These are phyloP conservation scores for Zanthoxylum bungeanum DNA, from an alignment of 345 rosid species.

Conservation along the genomic window DNA sequence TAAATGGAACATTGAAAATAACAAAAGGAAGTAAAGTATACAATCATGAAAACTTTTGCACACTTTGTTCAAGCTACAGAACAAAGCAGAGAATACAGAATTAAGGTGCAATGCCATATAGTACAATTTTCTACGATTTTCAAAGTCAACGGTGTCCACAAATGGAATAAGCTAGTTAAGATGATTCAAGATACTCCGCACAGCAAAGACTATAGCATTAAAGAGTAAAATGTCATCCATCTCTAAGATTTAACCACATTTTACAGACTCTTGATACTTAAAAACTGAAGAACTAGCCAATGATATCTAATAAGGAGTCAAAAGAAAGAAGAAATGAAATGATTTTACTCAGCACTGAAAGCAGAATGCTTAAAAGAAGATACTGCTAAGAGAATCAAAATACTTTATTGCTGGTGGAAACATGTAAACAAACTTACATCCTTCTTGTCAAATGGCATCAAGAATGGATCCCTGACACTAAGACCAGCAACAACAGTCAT, in stretches of 20 bases:
- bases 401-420: not conserved
- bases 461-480: conserved; percentile 92
- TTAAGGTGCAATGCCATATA: not conserved
- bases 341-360: not conserved
- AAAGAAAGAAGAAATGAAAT: not conserved
- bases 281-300: not conserved
- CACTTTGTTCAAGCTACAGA: not conserved
- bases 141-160: not conserved
- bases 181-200: not conserved
- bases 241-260: not conserved
- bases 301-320: not conserved
- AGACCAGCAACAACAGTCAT: conserved; percentile 98
- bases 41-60: not conserved
- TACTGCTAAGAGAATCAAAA: not conserved
- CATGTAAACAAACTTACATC: conserved; percentile 59
- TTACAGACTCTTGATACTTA: not conserved
- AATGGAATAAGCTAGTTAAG: not conserved
- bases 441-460: conserved; percentile 95
- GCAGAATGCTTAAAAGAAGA: conserved; percentile 2
- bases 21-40: no score
- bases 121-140: not conserved
- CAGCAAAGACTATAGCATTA: not conserved
- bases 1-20: not conserved
- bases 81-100: not conserved
- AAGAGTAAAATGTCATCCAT: not conserved